Percentiles rank a stretch among this genome's conserved stretches.
Evolutionary conservation across 805 yeast species (phyloP).

Genomic region (Ogataea sp.): DNA sequence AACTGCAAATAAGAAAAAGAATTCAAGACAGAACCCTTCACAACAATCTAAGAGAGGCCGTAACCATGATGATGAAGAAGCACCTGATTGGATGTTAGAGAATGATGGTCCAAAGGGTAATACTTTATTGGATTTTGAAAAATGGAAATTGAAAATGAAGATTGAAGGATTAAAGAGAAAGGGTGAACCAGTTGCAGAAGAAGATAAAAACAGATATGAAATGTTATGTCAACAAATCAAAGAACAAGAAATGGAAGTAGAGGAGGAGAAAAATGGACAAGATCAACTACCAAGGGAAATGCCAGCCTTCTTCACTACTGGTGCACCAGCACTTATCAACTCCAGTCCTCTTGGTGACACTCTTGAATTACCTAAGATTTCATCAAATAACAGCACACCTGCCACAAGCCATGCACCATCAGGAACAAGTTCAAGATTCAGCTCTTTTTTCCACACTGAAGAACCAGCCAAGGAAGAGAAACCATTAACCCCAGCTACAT

Average conservation of each 20-base stretch:
- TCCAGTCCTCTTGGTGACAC: neutral
- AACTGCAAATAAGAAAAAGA: slow-evolving; percentile 11
- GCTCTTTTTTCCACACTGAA: slow-evolving; percentile 8
- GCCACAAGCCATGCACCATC: slow-evolving; percentile 1
- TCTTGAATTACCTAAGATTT: neutral
- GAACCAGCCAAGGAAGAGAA: neutral
- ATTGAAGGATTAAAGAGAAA: slow-evolving; percentile 39
- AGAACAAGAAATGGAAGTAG: neutral
- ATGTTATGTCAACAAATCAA: slow-evolving; percentile 2
- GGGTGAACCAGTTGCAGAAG: slow-evolving; percentile 29
- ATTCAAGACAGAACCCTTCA: slow-evolving; percentile 6
- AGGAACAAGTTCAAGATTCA: slow-evolving; percentile 10
- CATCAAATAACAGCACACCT: neutral
- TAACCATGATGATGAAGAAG: slow-evolving; percentile 24
- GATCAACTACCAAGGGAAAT: neutral
- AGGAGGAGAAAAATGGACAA: neutral
- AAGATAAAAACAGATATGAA: slow-evolving; percentile 17
- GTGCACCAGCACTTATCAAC: neutral
- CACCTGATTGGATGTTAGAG: slow-evolving; percentile 30
- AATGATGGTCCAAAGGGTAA: slow-evolving; percentile 35
- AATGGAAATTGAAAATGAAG: slow-evolving; percentile 48
- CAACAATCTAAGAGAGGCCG: slow-evolving; percentile 6
- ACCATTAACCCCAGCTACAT: slow-evolving; percentile 10
- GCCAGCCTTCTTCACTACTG: too few species aligned
- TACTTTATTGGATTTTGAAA: slow-evolving; percentile 50